These are phyloP conservation scores for Plasmodium gallinaceum DNA, from an alignment of 169 alveolate species.

Conservation along the genomic window DNA sequence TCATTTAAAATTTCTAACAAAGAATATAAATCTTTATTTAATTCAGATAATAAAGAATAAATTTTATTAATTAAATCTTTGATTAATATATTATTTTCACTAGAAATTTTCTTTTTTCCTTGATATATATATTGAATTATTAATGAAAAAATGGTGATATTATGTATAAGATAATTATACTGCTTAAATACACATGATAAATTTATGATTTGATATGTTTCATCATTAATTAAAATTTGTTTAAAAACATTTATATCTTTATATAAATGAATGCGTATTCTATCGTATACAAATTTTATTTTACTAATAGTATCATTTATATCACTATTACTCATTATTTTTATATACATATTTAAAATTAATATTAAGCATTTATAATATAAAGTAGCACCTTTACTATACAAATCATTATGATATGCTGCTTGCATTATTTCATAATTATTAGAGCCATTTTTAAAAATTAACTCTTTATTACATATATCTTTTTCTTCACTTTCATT, in stretches of 20 bases:
- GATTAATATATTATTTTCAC: conserved; percentile 23
- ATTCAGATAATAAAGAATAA: conserved; percentile 8
- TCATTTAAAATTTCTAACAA: conserved; percentile 36
- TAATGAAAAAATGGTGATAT: conserved; percentile 47
- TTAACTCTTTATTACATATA: not conserved
- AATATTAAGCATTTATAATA: conserved; percentile 31
- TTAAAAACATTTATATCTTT: conserved; percentile 41
- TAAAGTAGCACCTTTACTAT: conserved; percentile 18
- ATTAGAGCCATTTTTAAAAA: not conserved
- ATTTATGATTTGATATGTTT: conserved; percentile 55
- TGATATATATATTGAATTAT: conserved; percentile 59
- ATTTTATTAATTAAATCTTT: conserved; percentile 24
- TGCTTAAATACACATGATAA: conserved; percentile 60
- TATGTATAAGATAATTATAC: conserved; percentile 60
- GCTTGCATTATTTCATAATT: conserved; percentile 24
- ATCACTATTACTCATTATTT: conserved; percentile 18
- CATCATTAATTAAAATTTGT: conserved; percentile 33
- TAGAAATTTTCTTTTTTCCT: conserved; percentile 18
- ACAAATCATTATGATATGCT: conserved; percentile 59
- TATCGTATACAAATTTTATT: conserved; percentile 31
- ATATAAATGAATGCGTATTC: conserved; percentile 7
- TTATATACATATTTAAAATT: conserved; percentile 56
- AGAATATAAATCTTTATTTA: conserved; percentile 35
- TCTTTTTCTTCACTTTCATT: not conserved
- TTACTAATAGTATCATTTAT: conserved; percentile 26